Evolutionary conservation across 169 alveolate genomes (phyloP), one percentile per base, ranked within the genome.

Genomic region (Cryptosporidium felis): DNA sequence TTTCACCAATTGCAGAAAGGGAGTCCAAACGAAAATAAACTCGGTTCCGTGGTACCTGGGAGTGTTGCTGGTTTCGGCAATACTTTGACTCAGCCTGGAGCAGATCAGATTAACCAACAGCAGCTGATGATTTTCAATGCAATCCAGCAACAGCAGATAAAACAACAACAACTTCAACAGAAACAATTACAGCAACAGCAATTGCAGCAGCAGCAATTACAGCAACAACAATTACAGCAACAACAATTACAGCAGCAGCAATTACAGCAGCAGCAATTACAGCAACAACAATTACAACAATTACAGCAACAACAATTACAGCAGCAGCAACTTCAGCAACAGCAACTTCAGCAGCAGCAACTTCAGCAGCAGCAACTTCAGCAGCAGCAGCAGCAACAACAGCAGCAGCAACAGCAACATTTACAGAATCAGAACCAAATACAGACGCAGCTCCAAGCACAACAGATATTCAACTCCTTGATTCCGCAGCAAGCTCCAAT

Each of bases 111-210:
- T 34, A 21, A 74, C 28, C 85, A 74, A 21, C 85, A 74, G 14
- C 85, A 74, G 41, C 36, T 74, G 66, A 21, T 53, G 59, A 10
- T 74, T 3, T 14, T 74, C 51, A 49, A 56, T 74, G 85, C 85
- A 6, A 8, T 74, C 3, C 85, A 74, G 26, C 85, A 74, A 36
- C 85, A 74, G 10, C 65, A 74, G n/a, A 16, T 53, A 14, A 36
- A 74, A 12, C 60, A 45, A 66, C 60, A 66, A 14, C 18, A 42
- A 18, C 51, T 26, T 26, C 16, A 8, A 26, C 30, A 18, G 30
- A 21, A 53, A 14, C 0, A 14, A 14, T 53, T 42, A 21, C 18
- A 6, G n/a, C 62, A 51, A 51, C 30, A 10, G 61, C n/a, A 9
- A 51, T 10, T 51, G 9, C 62, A 51, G 0, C 62, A 51, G 21